phyloP scores from a whole-genome alignment of 2,329 filamentous ascomycete species.

The Emmonsiellopsis sp. region DNA sequence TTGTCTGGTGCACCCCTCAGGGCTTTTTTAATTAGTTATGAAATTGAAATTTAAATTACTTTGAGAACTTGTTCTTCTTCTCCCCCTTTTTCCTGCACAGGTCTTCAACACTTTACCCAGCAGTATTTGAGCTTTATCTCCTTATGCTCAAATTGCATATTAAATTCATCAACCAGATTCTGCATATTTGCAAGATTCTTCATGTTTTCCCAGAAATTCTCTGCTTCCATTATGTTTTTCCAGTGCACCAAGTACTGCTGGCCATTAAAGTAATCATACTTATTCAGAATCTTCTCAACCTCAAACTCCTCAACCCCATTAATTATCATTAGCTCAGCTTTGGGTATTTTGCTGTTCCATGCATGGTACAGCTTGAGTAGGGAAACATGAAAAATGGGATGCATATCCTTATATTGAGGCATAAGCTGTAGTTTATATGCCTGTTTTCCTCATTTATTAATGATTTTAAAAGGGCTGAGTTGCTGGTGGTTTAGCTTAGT shows the following conservation, averaged over 20 bases:
- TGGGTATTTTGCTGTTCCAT: background rate
- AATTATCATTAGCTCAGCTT: background rate
- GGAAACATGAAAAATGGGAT: background rate
- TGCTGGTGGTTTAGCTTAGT: background rate
- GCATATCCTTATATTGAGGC: background rate
- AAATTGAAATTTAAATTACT: no score
- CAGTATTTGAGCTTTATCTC: no score
- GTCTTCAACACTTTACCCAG: rapidly evolving
- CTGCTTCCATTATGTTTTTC: no score
- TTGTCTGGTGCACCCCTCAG: no score
- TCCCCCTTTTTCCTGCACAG: no score
- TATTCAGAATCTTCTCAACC: background rate
- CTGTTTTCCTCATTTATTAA: background rate
- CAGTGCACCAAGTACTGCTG: no score
- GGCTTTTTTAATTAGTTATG: no score
- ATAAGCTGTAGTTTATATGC: background rate
- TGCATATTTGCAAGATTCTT: no score
- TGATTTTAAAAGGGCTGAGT: background rate
- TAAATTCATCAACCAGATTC: no score
- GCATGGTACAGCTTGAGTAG: background rate
- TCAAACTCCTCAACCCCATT: background rate
- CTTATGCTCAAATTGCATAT: no score
- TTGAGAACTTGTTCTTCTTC: no score
- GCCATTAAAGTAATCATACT: background rate
- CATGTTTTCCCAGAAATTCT: no score